phyloP scores from a whole-genome alignment of 1,139 yeast genomes.

The Hansenula sp. region DNA sequence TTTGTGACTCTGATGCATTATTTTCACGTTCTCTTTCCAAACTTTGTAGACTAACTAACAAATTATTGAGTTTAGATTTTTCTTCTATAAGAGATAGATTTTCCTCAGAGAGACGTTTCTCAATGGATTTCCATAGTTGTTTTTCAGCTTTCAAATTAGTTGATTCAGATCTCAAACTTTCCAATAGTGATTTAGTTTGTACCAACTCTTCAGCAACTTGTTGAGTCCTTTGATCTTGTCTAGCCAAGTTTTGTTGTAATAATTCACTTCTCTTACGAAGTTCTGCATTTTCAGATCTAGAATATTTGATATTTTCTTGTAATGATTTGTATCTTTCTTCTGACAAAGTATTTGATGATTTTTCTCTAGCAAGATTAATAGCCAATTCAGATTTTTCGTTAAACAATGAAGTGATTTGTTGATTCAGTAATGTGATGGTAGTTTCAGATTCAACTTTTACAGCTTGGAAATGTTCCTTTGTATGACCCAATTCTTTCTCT shows the following conservation, averaged over 20 bases:
- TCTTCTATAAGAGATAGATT: slow-evolving; percentile 53
- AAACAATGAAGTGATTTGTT: slow-evolving; percentile 32
- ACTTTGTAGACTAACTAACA: slow-evolving; percentile 60
- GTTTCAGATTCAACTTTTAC: slow-evolving; percentile 38
- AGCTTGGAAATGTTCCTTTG: slow-evolving; percentile 31
- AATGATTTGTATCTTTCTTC: slow-evolving; percentile 40
- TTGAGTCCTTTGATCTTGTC: slow-evolving; percentile 54
- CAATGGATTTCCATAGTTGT: slow-evolving; percentile 44
- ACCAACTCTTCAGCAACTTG: slow-evolving; percentile 52
- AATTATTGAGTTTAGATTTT: slow-evolving; percentile 53
- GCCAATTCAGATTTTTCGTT: slow-evolving; percentile 50
- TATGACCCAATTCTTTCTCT: slow-evolving; percentile 27
- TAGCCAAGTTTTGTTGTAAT: slow-evolving; percentile 52
- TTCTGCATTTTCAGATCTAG: slow-evolving; percentile 42
- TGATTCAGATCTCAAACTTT: slow-evolving; percentile 39
- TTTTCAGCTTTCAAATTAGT: slow-evolving; percentile 55
- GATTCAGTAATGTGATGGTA: slow-evolving; percentile 36
- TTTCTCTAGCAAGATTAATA: slow-evolving; percentile 40
- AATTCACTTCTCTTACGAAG: slow-evolving; percentile 38
- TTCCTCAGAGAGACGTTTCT: slow-evolving; percentile 52
- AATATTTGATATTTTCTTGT: slow-evolving; percentile 32
- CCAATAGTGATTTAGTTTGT: slow-evolving; percentile 37
- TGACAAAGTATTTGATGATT: slow-evolving; percentile 40
- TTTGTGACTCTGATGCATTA: slow-evolving; percentile 46
- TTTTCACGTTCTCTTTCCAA: slow-evolving; percentile 61